These are phyloP conservation scores for Penicillium pancosmium DNA, from an alignment of 495 filamentous ascomycete species.

Conservation along the genomic window DNA sequence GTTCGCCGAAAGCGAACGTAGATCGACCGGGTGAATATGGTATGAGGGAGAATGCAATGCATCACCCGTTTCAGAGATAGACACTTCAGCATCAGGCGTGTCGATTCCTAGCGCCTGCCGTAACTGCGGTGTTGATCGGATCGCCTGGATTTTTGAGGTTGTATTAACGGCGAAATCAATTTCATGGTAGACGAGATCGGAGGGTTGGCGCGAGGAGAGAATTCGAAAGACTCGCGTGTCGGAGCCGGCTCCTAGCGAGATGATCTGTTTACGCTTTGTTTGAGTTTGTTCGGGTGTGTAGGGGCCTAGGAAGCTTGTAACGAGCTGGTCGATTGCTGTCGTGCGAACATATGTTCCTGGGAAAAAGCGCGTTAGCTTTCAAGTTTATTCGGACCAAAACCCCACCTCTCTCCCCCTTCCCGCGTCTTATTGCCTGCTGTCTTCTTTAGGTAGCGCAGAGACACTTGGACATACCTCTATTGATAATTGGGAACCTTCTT, in stretches of 20 bases:
- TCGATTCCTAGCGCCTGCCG: slow-evolving; percentile 35
- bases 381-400: neutral
- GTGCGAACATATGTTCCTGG: slow-evolving; percentile 94
- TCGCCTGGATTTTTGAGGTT: slow-evolving; percentile 59
- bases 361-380: neutral
- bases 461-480: slow-evolving; percentile 64
- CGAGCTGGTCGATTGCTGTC: slow-evolving; percentile 78
- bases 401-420: too few relatives aligned
- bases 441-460: too few relatives aligned
- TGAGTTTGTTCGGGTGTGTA: slow-evolving; percentile 15
- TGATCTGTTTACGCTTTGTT: slow-evolving; percentile 68
- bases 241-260: slow-evolving; percentile 91
- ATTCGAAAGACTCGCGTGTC: slow-evolving; percentile 84
- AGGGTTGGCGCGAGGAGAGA: slow-evolving; percentile 43
- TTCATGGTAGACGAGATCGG: slow-evolving; percentile 78
- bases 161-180: slow-evolving; percentile 85
- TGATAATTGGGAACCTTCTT: slow-evolving; percentile 84
- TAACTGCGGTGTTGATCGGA: slow-evolving; percentile 46
- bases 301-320: slow-evolving; percentile 66
- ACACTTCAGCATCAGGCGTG: slow-evolving; percentile 23
- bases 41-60: slow-evolving; percentile 56
- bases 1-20: slow-evolving; percentile 58
- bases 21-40: slow-evolving; percentile 79
- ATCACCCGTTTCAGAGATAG: slow-evolving; percentile 41
- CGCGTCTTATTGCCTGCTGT: too few relatives aligned